Conservation (phyloP, 2,329 filamentous ascomycete genomes). For the Verticillium dahliae region DNA sequence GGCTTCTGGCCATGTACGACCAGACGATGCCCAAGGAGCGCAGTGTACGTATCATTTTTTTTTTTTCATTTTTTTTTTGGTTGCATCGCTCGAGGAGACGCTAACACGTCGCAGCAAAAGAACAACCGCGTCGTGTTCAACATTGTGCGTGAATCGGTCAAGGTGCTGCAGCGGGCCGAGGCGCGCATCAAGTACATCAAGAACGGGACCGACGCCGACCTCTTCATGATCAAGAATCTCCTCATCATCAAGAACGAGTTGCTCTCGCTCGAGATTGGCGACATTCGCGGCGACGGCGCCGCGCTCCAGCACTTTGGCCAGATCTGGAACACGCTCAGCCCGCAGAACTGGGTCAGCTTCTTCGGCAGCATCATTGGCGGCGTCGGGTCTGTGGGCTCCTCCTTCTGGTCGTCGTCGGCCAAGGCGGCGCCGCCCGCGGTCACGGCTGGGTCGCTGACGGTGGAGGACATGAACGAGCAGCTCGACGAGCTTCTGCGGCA, state of each 20-base stretch:
- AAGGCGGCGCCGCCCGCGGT: constrained; percentile 17
- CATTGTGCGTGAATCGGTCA: constrained; percentile 85
- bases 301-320: constrained; percentile 57
- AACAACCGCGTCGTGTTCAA: constrained; percentile 52
- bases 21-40: constrained; percentile 58
- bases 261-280: constrained; percentile 87
- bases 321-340: constrained; percentile 58
- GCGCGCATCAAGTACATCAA: constrained; percentile 59
- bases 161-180: constrained; percentile 74
- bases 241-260: constrained; percentile 94
- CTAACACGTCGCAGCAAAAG: constrained; percentile 28
- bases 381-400: constrained; percentile 10
- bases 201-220: constrained; percentile 62
- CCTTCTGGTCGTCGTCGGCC: constrained; percentile 35
- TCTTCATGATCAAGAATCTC: constrained; percentile 93
- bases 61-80: no score
- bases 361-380: constrained; percentile 52
- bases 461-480: constrained; percentile 58
- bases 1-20: constrained; percentile 56
- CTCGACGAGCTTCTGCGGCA: constrained; percentile 56
- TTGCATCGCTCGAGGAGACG: rapidly evolving
- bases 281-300: constrained; percentile 44
- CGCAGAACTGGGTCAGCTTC: constrained; percentile 51
- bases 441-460: constrained; percentile 22
- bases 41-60: constrained; percentile 37